Evolutionary conservation across 2,329 filamentous ascomycete species (phyloP), one percentile per base, ranked within the genome.

Genomic region (Trichophyton verrucosum): DNA sequence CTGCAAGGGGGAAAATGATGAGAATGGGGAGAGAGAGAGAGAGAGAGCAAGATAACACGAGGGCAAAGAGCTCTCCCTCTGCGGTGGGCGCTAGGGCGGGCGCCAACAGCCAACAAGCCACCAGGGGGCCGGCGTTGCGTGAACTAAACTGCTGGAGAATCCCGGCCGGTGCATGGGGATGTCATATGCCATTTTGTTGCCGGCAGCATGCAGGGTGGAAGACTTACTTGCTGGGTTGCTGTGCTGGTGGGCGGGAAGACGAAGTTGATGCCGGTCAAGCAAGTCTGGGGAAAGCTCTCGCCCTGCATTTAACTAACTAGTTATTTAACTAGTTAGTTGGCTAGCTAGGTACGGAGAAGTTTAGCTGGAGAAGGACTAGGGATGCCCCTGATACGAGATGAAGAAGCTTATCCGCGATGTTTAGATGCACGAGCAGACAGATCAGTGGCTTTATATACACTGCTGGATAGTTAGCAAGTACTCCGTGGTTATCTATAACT

Each of bases 31-130:
- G 27, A 30, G 27, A 30, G 51, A 51, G 13, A 20, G 51, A 30
- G 27, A 30, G 51, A 51, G 13, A 20, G 51, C 47, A 53, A 55
- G 51, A 55, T 55, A 33, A 55, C 51, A 55, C 51, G 51, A 36
- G 27, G 22, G 20, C 51, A 55, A 36, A 55, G 51, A 38, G 33
- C 33, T 38, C 33, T 38, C 33, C 33, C 33, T 30, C 33, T 24
- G 27, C 27, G 15, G 51, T 55, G 27, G 15, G 51, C 51, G 51
- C 51, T 55, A 55, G 8, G 13, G 51, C 51, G 30, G 51, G 27
- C 27, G 27, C 51, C 51, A 55, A 36, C 27, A 17, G 33, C 15
- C 7, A 27, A 55, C 51, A 55, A 55, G 51, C 51, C 51, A 55
- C 51, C 51, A 55, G 51, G 27, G 27, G 51, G 33, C 33, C 33